Percentiles rank a stretch among this genome's conserved stretches.
Conservation (phyloP, 2,329 filamentous ascomycete genomes). For the Ascochyta clinopodiicola region DNA sequence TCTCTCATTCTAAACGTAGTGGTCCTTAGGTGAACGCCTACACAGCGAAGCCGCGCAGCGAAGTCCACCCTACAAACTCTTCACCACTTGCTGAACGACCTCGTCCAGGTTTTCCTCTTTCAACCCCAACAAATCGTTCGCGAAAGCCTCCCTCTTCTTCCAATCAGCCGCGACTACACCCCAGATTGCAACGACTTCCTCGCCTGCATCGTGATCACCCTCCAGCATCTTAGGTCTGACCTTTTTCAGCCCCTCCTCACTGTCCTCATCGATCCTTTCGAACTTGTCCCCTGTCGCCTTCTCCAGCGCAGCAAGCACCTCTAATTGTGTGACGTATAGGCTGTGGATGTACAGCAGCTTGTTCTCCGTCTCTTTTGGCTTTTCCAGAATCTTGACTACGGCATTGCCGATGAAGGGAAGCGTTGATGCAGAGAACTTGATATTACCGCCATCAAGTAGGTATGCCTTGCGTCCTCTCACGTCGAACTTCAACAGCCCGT, state of each 20-base stretch:
- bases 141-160: slow-evolving; percentile 39
- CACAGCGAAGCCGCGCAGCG: too few relatives aligned
- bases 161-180: slow-evolving; percentile 46
- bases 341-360: slow-evolving; percentile 65
- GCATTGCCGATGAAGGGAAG: slow-evolving; percentile 61
- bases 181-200: slow-evolving; percentile 45
- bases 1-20: neutral
- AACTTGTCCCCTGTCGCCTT: slow-evolving; percentile 60
- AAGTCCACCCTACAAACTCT: slow-evolving; percentile 12
- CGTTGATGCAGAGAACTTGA: slow-evolving; percentile 61
- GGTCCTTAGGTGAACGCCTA: neutral
- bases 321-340: slow-evolving; percentile 64
- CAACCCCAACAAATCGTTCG: slow-evolving; percentile 42
- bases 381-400: slow-evolving; percentile 59
- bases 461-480: slow-evolving; percentile 58
- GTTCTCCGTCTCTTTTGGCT: slow-evolving; percentile 58
- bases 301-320: slow-evolving; percentile 63
- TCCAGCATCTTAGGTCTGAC: slow-evolving; percentile 42
- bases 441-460: slow-evolving; percentile 64
- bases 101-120: slow-evolving; percentile 41
- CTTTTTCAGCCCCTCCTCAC: slow-evolving; percentile 36
- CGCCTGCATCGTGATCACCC: slow-evolving; percentile 39
- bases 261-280: slow-evolving; percentile 53
- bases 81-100: slow-evolving; percentile 35
- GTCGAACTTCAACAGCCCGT: slow-evolving; percentile 61